These are phyloP conservation scores for Vicia sativa DNA, from an alignment of 306 rosid genomes.

Conservation along the genomic window DNA sequence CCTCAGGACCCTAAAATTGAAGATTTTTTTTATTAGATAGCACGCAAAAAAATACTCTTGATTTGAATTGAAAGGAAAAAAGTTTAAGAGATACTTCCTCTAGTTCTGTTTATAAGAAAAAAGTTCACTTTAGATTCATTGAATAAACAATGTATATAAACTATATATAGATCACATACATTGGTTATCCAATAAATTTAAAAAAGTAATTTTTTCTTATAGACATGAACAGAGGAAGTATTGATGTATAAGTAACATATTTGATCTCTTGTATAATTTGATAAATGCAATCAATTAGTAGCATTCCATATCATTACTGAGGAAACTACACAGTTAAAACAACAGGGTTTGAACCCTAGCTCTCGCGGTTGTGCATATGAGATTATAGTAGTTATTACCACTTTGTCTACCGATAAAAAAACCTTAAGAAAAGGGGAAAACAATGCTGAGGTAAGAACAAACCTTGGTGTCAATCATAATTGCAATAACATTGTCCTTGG, in stretches of 20 bases:
- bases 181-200: too few species aligned
- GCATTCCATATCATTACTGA: slow-evolving; percentile 3
- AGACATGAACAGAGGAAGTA: too few species aligned
- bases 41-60: slow-evolving; percentile 2
- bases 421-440: background rate
- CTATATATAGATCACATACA: too few species aligned
- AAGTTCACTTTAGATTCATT: too few species aligned
- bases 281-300: background rate
- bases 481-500: slow-evolving; percentile 73
- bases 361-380: too few species aligned
- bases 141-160: too few species aligned
- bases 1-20: slow-evolving; percentile 89
- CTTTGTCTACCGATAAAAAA: too few species aligned
- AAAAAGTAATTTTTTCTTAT: too few species aligned
- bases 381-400: too few species aligned
- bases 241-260: background rate
- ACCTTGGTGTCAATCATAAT: slow-evolving; percentile 95
- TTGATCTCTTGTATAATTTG: background rate
- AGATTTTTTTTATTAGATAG: slow-evolving; percentile 15
- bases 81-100: too few species aligned
- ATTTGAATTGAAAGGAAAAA: background rate
- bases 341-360: too few species aligned
- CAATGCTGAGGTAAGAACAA: slow-evolving; percentile 24
- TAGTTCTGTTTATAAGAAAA: too few species aligned
- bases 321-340: background rate